Evolutionary conservation across 1,284 basidiomycete genomes (phyloP).

Genomic region (Neolentinus lepideus): DNA sequence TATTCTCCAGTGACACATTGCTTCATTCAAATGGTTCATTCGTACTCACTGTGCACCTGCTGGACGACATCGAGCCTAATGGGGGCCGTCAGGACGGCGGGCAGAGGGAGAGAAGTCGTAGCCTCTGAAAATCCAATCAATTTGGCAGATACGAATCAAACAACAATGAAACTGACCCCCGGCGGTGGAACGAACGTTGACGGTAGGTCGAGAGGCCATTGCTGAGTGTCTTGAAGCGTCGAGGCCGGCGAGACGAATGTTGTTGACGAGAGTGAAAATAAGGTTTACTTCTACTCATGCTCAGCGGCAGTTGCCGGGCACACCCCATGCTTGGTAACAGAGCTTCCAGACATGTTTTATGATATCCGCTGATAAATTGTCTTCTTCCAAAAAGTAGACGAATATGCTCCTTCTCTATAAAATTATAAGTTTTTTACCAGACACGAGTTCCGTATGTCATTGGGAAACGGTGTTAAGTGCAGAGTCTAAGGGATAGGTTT

Average conservation of each 20-base stretch:
- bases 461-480: too few species aligned
- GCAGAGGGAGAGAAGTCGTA: constrained; percentile 86
- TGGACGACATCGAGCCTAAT: constrained; percentile 98
- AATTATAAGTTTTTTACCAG: too few species aligned
- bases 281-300: not conserved
- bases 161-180: constrained; percentile 47
- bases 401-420: too few species aligned
- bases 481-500: too few species aligned
- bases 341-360: too few species aligned
- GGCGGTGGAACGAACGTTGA: constrained; percentile 70
- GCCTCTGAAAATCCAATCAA: constrained; percentile 49
- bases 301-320: not conserved
- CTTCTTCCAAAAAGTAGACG: too few species aligned
- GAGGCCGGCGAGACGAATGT: not conserved
- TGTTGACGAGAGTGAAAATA: not conserved
- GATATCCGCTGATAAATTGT: too few species aligned
- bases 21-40: not conserved
- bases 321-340: not conserved
- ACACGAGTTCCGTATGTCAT: too few species aligned
- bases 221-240: constrained; percentile 21
- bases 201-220: constrained; percentile 90
- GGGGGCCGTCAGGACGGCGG: constrained; percentile 96
- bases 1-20: not conserved
- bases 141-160: constrained; percentile 2
- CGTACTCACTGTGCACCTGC: constrained; percentile 91